Evolutionary conservation across 164 flowering plant species (phyloP).

Genomic region (Magnolia changhungtana): DNA sequence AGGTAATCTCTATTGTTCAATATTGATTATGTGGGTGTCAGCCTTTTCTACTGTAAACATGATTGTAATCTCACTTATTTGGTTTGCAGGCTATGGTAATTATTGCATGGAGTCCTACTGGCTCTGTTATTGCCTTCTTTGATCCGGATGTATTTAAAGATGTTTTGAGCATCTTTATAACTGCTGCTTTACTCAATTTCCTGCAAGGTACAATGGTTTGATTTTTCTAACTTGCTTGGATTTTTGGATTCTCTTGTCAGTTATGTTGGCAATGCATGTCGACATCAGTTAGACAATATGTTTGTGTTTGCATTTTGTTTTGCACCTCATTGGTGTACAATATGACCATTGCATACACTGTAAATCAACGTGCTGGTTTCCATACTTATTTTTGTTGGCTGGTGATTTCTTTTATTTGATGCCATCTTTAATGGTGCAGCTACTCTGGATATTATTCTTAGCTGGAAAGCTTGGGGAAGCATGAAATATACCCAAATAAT

Average conservation of each 20-base stretch:
- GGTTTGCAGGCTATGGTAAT: constrained; percentile 86
- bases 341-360: neutral
- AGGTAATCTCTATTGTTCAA: constrained; percentile 44
- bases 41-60: neutral
- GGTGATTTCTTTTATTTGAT: constrained; percentile 7
- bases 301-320: neutral
- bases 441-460: constrained; percentile 78
- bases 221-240: neutral
- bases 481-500: constrained; percentile 66
- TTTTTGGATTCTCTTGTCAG: neutral
- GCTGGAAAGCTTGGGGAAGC: constrained; percentile 84
- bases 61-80: neutral
- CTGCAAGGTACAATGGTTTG: constrained; percentile 54
- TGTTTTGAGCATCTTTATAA: constrained; percentile 77
- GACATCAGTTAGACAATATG: neutral
- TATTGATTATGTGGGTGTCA: neutral
- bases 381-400: neutral
- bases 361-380: neutral
- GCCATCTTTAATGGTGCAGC: constrained; percentile 47
- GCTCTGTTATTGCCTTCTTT: constrained; percentile 55
- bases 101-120: constrained; percentile 78
- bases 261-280: constrained; percentile 4
- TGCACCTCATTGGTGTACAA: neutral
- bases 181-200: constrained; percentile 74
- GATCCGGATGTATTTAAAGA: constrained; percentile 59